A percentile compares a stretch with the other conserved stretches of the same genome.
phyloP scores from a whole-genome alignment of 208 protist species.

The Wallacemonas sp. region DNA sequence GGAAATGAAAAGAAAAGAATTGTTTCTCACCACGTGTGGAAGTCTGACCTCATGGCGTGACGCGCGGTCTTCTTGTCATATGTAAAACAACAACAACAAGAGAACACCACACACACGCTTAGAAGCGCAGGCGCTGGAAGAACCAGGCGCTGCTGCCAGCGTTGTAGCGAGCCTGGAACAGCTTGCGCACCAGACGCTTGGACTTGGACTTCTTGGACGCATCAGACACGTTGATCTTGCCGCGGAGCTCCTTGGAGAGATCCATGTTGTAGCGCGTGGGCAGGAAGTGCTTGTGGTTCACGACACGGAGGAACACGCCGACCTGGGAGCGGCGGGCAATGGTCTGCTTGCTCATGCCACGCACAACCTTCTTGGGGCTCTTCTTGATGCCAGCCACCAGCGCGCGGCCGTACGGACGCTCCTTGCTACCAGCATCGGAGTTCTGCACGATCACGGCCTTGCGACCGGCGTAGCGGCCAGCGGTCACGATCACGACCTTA shows the following conservation, averaged over 20 bases:
- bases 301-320: constrained; percentile 96
- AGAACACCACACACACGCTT: constrained; percentile 36
- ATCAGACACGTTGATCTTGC: constrained; percentile 92
- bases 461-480: constrained; percentile 96
- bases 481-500: constrained; percentile 97
- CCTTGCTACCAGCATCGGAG: constrained; percentile 88
- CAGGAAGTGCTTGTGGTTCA: constrained; percentile 99
- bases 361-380: constrained; percentile 94
- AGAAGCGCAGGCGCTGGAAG: constrained; percentile 98
- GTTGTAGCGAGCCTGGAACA: constrained; percentile 96
- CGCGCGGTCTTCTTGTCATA: too few species aligned
- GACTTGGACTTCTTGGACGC: constrained; percentile 88
- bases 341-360: constrained; percentile 94
- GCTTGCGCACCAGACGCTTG: constrained; percentile 80
- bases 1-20: constrained; percentile 16
- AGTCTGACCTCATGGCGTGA: too few species aligned
- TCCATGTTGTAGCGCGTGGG: constrained; percentile 97
- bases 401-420: constrained; percentile 94
- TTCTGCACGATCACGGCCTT: constrained; percentile 98
- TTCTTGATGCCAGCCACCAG: constrained; percentile 96
- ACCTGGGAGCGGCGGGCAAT: constrained; percentile 93
- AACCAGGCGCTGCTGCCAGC: constrained; percentile 98
- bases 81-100: background rate
- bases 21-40: constrained; percentile 13
- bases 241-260: constrained; percentile 89